Evolutionary conservation across 805 yeast species (phyloP).

Genomic region (Vanderwaltozyma tropicalis): DNA sequence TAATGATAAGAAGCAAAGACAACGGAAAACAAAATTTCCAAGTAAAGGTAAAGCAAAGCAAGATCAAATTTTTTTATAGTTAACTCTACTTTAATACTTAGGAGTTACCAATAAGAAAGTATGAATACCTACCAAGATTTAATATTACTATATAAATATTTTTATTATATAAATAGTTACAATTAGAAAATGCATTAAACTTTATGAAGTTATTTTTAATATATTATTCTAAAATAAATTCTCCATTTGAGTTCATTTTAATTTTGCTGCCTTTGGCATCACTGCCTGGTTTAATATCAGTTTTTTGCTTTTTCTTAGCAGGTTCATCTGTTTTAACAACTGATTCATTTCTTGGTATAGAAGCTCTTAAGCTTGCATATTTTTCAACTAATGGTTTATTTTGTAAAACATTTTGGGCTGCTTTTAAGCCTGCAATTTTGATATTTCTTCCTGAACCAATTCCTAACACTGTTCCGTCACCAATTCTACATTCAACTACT

Average conservation of each 20-base stretch:
- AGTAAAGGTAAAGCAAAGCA: too few species aligned
- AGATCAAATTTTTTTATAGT: too few species aligned
- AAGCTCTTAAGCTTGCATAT: conserved; percentile 47
- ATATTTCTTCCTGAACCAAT: conserved; percentile 57
- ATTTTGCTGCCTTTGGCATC: background rate
- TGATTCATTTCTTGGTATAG: conserved; percentile 36
- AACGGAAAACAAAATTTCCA: too few species aligned
- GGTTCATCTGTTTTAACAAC: conserved; percentile 7
- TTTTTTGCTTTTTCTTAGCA: conserved; percentile 4
- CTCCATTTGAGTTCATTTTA: conserved; percentile 5
- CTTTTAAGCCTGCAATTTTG: conserved; percentile 72
- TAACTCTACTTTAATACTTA: too few species aligned
- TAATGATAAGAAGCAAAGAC: too few species aligned
- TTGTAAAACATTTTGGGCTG: conserved; percentile 71
- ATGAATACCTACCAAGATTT: too few species aligned
- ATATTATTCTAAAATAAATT: conserved; percentile 4
- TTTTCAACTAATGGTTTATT: conserved; percentile 53
- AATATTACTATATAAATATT: too few species aligned
- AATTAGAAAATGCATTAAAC: too few species aligned
- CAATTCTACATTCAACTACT: conserved; percentile 56
- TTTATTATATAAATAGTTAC: too few species aligned
- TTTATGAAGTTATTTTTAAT: background rate
- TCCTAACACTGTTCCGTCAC: conserved; percentile 54
- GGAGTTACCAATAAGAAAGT: too few species aligned
- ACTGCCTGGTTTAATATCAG: background rate